Base-by-base conservation (phyloP, 768 basidiomycete genomes). In the Kwoniella bestiolae region DNA sequence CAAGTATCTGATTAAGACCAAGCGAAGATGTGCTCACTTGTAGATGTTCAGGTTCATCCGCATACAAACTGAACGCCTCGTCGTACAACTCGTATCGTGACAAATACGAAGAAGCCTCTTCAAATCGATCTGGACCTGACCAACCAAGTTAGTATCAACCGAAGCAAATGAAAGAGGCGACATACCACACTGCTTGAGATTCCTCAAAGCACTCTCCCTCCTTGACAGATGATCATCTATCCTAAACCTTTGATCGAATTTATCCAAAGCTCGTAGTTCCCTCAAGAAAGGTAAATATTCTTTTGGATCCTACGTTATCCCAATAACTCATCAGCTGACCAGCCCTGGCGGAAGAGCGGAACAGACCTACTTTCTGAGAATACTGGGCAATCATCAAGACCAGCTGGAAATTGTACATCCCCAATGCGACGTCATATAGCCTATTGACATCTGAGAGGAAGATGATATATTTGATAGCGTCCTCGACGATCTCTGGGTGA, bases 361-460 rank as follows among this genome's bases (percentile, higher is more conserved):
- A 6, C 56, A 1, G 1, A 70, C 79, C 23, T 35, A 93, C 94
- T 86, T 95, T 96, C 79, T 98, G 94, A 51, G 95, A 91, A 75
- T 96, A 90, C 77, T 98, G 96, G 0, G 96, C 94, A 45, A 99
- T 87, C 89, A 98, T 89, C 25, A 98, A 83, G 6, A 97, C 95
- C 18, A 99, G 84, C 29, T 91, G 89, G 83, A 98, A 98, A 81
- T 99, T 94, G 76, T 99, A 99, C 94, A 98, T 98, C 21, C 96
- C 96, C 32, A 99, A 85, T 1, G 96, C 96, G 11, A 91, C 90
- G 79, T 98, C 89, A 82, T 95, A 98, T 3, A 99, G 85, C 49
- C 85, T 85, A 73, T 98, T 88, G 0, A 93, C 93, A 71, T 98
- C 92, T 21, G 93, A 92, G 32, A 99, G 86, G 85, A 98, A 99